Base-by-base conservation (phyloP, 1,284 basidiomycete species). In the Irpex sp. region DNA sequence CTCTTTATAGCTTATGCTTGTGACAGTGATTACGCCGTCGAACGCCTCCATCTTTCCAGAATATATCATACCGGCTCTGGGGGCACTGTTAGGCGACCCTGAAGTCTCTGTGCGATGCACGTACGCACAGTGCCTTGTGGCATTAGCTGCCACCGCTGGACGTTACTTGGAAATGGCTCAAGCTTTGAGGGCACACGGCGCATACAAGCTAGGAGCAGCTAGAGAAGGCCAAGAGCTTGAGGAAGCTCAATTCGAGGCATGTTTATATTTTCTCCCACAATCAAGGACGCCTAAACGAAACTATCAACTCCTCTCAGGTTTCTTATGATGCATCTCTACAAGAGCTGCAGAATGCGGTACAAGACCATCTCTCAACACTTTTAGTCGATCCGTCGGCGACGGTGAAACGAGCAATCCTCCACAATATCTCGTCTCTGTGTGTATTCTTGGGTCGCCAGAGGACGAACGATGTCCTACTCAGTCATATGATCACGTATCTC, bases 401-500 rank as follows among this genome's bases (percentile, higher is more conserved):
- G 50, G 89, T 93, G 63, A 92, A 91, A 72, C 84, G 90, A 19
- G 87, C 90, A 4, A 83, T 92, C 9, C 71, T 92, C 19, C 89
- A 90, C 63, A 88, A 94, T 68, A 92, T 98, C 36, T 92, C 92
- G 1, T 87, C 91, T 0, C 79, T 99, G 5, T 98, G 95, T 72
- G 88, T 94, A 59, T 98, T 99, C 78, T 87, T 99, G 43, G 97
- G 96, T 2, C 79, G 93, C 26, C 90, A 94, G 71, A 92, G 90
- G 72, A 97, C 97, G 0, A 97, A 97, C 76, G 96, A 99, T 69
- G 92, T 97, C 2, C 80, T 99, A 5, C 80, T 99, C 19, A 95
- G 94, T 68, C 96, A 99, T 74, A 97, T 99, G 89, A 96, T 99
- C 74, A 99, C 97, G 0, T 99, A 98, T 71, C 83, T 99, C 68